Conservation (phyloP, 2,329 filamentous ascomycete species). For the Beauveria varroae region DNA sequence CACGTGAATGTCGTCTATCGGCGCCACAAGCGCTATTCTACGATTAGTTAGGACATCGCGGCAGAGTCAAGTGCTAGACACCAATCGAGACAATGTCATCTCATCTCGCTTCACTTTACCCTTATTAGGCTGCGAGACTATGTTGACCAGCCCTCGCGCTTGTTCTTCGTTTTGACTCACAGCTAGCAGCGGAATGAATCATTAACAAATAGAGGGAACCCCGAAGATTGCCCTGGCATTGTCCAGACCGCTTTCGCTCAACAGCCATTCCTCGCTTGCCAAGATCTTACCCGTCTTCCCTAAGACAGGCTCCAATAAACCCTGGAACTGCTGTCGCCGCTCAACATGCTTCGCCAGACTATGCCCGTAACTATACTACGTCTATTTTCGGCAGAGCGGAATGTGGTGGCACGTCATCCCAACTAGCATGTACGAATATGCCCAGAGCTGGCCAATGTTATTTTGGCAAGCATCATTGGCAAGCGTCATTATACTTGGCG, state of each 20-base stretch:
- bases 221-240: neutral
- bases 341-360: neutral
- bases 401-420: neutral
- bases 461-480: too few species aligned
- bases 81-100: slow-evolving; percentile 1
- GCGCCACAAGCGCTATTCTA: neutral
- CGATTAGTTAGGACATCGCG: neutral
- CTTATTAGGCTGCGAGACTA: neutral
- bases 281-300: neutral
- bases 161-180: neutral
- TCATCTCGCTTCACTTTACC: neutral
- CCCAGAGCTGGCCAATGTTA: too few species aligned
- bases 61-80: neutral
- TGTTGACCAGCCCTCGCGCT: neutral
- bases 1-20: neutral
- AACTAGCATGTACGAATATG: too few species aligned
- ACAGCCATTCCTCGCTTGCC: neutral
- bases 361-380: neutral
- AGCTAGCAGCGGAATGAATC: neutral
- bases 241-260: neutral
- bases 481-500: too few species aligned
- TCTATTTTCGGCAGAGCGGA: too few species aligned
- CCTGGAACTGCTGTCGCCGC: neutral
- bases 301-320: neutral
- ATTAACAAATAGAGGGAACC: neutral